A percentile compares a stretch with the other conserved stretches of the same genome.
These are phyloP conservation scores for Flaveria brownii DNA, from an alignment of 129 eudicot species.

Conservation along the genomic window DNA sequence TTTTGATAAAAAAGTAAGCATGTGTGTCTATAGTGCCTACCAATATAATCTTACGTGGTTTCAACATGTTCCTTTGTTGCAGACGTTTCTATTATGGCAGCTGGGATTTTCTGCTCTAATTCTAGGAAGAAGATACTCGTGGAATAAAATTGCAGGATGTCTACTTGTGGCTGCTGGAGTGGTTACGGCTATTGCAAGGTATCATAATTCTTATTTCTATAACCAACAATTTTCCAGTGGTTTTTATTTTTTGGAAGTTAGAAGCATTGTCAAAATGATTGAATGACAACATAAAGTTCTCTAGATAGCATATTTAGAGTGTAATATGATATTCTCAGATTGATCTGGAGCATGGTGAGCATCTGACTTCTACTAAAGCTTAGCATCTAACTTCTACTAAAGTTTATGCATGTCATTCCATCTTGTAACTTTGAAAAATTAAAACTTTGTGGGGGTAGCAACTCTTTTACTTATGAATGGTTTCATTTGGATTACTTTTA, in stretches of 20 bases:
- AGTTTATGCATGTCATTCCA: background rate
- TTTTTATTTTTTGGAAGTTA: too few species aligned
- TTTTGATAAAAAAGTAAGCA: background rate
- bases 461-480: background rate
- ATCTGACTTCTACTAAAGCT: slow-evolving; percentile 8
- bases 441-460: background rate
- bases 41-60: background rate
- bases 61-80: slow-evolving; percentile 39
- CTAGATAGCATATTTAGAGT: background rate
- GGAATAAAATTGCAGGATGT: slow-evolving; percentile 70
- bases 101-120: slow-evolving; percentile 66
- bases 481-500: background rate
- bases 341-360: background rate
- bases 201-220: slow-evolving; percentile 12
- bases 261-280: background rate
- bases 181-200: slow-evolving; percentile 81
- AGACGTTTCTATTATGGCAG: slow-evolving; percentile 98
- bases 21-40: background rate
- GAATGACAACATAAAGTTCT: background rate
- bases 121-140: slow-evolving; percentile 70
- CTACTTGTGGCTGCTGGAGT: slow-evolving; percentile 91
- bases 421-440: background rate
- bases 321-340: background rate
- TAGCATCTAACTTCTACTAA: slow-evolving; percentile 17
- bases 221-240: too few species aligned